Evolutionary conservation across 805 yeast genomes (phyloP).

Genomic region (Nakazawaea wyomingensis): DNA sequence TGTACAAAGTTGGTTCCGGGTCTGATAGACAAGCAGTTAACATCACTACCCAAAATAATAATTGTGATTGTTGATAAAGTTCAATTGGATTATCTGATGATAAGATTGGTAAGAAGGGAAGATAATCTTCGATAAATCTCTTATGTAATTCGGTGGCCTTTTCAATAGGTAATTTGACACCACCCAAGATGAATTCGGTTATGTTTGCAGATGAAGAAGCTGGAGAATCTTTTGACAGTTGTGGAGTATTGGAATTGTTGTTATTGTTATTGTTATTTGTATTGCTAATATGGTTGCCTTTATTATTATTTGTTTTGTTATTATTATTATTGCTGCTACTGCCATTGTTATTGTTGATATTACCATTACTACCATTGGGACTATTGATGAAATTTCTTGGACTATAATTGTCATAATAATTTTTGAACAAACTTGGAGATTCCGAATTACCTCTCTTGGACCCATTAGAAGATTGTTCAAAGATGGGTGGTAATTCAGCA

Average conservation of each 20-base stretch:
- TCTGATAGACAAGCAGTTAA: constrained; percentile 81
- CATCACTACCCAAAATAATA: constrained; percentile 88
- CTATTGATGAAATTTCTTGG: constrained; percentile 6
- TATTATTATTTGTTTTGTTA: not conserved
- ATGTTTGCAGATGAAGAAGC: constrained; percentile 25
- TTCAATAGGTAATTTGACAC: constrained; percentile 57
- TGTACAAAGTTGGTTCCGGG: constrained; percentile 80
- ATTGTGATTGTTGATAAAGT: constrained; percentile 75
- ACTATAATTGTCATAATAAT: constrained; percentile 1
- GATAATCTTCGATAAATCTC: constrained; percentile 57
- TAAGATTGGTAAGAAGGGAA: constrained; percentile 78
- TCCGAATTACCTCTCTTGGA: constrained; percentile 26
- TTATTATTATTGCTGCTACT: not conserved
- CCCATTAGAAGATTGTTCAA: constrained; percentile 34
- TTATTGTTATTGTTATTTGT: not conserved
- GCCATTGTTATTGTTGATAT: constrained; percentile 1
- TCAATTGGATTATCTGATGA: constrained; percentile 67
- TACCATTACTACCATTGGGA: constrained; percentile 1
- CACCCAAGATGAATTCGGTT: constrained; percentile 70
- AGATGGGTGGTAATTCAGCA: constrained; percentile 34
- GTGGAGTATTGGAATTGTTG: not conserved
- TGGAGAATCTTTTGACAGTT: constrained; percentile 5
- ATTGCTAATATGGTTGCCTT: not conserved
- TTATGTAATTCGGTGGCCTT: constrained; percentile 72
- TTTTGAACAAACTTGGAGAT: constrained; percentile 19